Conservation (phyloP, 768 basidiomycete species). For the Lactarius pseudohatsudake region DNA sequence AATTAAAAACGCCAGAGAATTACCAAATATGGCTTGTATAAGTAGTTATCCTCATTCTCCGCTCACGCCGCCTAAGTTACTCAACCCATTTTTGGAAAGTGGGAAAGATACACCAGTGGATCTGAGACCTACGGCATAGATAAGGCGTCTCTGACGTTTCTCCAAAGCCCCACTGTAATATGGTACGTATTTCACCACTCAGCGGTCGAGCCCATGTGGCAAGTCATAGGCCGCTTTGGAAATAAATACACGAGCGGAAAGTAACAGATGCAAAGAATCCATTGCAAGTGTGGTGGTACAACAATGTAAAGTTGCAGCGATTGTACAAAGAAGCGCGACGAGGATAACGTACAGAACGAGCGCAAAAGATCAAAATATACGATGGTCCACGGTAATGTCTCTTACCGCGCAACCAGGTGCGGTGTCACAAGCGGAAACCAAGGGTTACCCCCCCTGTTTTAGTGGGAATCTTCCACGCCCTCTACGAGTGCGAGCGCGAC, state of each 20-base stretch:
- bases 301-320: background rate
- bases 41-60: too few species aligned
- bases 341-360: background rate
- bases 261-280: background rate
- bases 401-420: background rate
- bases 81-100: too few species aligned
- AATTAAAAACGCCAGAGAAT: too few species aligned
- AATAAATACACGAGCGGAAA: background rate
- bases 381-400: background rate
- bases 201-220: background rate
- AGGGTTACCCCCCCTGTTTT: too few species aligned
- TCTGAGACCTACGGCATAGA: background rate
- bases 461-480: background rate
- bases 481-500: slow-evolving; percentile 40
- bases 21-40: too few species aligned
- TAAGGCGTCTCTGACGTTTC: background rate
- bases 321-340: background rate
- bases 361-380: background rate
- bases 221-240: background rate
- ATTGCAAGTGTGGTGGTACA: background rate
- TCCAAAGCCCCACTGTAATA: background rate
- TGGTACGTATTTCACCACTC: too few species aligned
- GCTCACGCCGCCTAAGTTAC: too few species aligned
- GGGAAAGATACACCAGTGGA: too few species aligned
- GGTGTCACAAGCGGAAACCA: too few species aligned